Base-by-base conservation (phyloP, 768 basidiomycete species). In the Mrakia hoshinonis region DNA sequence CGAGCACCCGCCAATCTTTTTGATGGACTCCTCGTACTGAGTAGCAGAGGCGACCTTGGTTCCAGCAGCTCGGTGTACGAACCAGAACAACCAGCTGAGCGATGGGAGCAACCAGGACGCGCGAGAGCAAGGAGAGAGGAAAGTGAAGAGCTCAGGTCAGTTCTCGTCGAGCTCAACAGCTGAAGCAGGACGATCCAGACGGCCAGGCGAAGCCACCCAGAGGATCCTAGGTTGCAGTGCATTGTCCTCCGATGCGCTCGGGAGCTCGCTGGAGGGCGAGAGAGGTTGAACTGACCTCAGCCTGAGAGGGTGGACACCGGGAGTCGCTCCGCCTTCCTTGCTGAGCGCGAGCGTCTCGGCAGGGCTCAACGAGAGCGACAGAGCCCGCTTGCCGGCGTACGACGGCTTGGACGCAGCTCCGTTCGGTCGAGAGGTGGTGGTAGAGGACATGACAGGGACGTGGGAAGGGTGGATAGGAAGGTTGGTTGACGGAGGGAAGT, bases 1-100 rank as follows among this genome's bases (percentile, higher is more conserved):
- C 75, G 89, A 87, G 78, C 94, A 95, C 5, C 90, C 87, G 6
- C 92, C 87, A 60, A 97, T 87, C 80, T 89, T 89, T 81, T 92
- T 92, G 77, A 97, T 95, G 36, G 92, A 92, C 77, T 95, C 92
- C 77, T 96, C 93, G 77, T 97, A 96, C 77, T 86, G 92, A 13
- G 87, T 61, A 24, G 70, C 63, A 24, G 67, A 62, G 26, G 67
- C 84, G 74, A 90, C 87, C 81, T 93, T 95, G 73, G 89, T 91
- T 18, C 91, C 92, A 20, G 91, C 91, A 2, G 89, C 83, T 73
- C 91, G 89, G 78, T 95, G 92, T 89, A 74, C 90, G 81, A 91
- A 93, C 89, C 89, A 93, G 78, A 92, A 92, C 7, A 91, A 85
- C 91, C 91, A 93, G 49, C 75, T 75, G 48, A 20, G 20, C 26